A percentile compares a stretch with the other conserved stretches of the same genome.
Evolutionary conservation across 768 basidiomycete species (phyloP).

Genomic region (Exsudoporus frostii): DNA sequence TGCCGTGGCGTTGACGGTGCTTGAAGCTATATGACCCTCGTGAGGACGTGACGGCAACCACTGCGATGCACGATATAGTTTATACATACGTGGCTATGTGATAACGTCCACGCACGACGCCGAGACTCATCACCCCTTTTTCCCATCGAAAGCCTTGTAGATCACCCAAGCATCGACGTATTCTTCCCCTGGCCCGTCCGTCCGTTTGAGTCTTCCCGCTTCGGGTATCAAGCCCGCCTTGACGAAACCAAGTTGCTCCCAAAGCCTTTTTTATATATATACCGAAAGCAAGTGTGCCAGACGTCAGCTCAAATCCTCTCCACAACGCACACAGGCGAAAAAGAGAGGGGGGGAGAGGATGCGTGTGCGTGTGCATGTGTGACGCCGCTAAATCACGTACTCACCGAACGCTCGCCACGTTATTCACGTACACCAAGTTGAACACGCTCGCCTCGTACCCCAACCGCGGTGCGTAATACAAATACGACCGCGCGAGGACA

Average conservation of each 20-base stretch:
- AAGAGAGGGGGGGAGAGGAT: not conserved
- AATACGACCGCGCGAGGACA: conserved; percentile 71
- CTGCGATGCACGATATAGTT: not conserved
- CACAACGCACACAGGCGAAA: not conserved
- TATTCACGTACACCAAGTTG: conserved; percentile 89
- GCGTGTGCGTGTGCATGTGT: too few species aligned
- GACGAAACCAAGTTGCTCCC: conserved; percentile 80
- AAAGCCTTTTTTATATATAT: conserved; percentile 39
- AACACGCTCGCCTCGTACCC: conserved; percentile 82
- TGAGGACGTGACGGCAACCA: too few species aligned
- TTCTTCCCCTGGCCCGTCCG: conserved; percentile 75
- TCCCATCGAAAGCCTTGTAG: conserved; percentile 64
- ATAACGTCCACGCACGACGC: too few species aligned
- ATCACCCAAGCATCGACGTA: conserved; percentile 86
- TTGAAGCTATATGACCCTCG: too few species aligned
- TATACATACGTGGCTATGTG: not conserved
- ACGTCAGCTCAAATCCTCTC: not conserved
- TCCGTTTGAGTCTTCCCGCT: conserved; percentile 66
- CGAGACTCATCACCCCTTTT: too few species aligned
- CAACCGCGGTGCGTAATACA: conserved; percentile 75
- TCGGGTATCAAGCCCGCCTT: conserved; percentile 75
- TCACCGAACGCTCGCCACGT: conserved; percentile 67
- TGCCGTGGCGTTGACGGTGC: not conserved
- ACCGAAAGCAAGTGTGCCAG: not conserved
- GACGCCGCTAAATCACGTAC: not conserved